phyloP scores from a whole-genome alignment of 2,329 filamentous ascomycete genomes.

The Ceratocystis smalleyi region DNA sequence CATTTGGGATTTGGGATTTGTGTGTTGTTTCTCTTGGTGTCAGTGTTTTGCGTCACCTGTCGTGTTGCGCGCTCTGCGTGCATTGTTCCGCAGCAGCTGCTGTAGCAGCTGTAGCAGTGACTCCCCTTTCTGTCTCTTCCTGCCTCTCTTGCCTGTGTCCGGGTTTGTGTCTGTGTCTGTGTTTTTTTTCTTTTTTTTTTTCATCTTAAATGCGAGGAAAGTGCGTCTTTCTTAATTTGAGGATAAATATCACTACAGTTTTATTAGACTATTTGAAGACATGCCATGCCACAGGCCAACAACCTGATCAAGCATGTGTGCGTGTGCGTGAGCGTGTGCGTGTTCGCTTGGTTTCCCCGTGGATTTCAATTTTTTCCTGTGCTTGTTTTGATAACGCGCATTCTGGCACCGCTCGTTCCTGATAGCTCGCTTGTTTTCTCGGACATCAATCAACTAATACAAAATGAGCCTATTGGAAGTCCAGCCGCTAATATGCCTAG shows the following conservation, averaged over 20 bases:
- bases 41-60: not conserved
- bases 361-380: not conserved
- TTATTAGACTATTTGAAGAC: not conserved
- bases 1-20: not conserved
- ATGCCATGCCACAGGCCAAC: not conserved
- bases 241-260: not conserved
- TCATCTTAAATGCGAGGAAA: not conserved
- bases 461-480: not conserved
- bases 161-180: not conserved
- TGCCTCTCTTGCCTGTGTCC: not conserved
- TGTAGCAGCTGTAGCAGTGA: not conserved
- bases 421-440: not conserved
- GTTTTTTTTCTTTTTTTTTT: not conserved
- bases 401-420: conserved; percentile 4
- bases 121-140: not conserved
- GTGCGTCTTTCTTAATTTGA: not conserved
- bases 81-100: not conserved
- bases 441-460: not conserved
- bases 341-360: not conserved
- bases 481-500: not conserved
- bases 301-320: not conserved
- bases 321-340: not conserved
- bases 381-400: not conserved
- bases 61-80: not conserved
- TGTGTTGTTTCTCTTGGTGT: not conserved